Evolutionary conservation across 495 filamentous ascomycete genomes (phyloP).

Genomic region (Penicillium silybi): DNA sequence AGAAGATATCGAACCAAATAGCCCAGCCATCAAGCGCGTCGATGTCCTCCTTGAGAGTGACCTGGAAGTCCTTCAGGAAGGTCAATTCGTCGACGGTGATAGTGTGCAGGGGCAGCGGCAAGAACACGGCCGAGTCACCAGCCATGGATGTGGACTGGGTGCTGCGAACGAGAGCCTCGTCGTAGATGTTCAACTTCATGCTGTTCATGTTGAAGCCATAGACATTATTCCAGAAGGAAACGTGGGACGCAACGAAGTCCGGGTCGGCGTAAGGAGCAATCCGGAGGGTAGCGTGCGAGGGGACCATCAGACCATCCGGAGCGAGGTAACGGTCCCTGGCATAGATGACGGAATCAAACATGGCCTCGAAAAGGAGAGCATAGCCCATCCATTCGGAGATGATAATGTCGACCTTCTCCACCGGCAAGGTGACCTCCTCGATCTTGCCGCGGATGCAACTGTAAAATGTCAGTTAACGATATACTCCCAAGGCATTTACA

Average conservation of each 20-base stretch:
- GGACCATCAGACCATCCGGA: slow-evolving; percentile 79
- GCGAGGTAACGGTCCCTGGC: slow-evolving; percentile 81
- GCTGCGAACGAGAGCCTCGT: slow-evolving; percentile 55
- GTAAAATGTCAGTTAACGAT: slow-evolving; percentile 9
- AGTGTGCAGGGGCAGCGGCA: slow-evolving; percentile 52
- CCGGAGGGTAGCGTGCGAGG: slow-evolving; percentile 81
- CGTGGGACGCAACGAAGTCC: slow-evolving; percentile 64
- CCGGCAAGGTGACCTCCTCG: slow-evolving; percentile 79
- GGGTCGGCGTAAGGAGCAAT: slow-evolving; percentile 82
- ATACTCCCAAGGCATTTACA: background rate
- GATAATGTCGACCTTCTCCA: slow-evolving; percentile 87
- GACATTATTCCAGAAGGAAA: slow-evolving; percentile 67
- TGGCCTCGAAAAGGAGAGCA: slow-evolving; percentile 86
- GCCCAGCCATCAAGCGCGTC: slow-evolving; percentile 56
- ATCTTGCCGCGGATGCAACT: slow-evolving; percentile 80
- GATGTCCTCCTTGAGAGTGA: slow-evolving; percentile 50
- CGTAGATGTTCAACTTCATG: slow-evolving; percentile 55
- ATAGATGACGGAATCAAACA: slow-evolving; percentile 90
- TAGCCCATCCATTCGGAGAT: slow-evolving; percentile 99
- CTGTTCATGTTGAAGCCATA: slow-evolving; percentile 56
- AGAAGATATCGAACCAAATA: slow-evolving; percentile 65
- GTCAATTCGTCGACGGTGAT: slow-evolving; percentile 53
- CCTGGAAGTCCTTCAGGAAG: slow-evolving; percentile 53
- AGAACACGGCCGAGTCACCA: slow-evolving; percentile 48
- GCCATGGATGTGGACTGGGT: slow-evolving; percentile 41